Evolutionary conservation across 2,329 filamentous ascomycete genomes (phyloP), one percentile per base, ranked within the genome.

Genomic region (Colletotrichum higginsianum): DNA sequence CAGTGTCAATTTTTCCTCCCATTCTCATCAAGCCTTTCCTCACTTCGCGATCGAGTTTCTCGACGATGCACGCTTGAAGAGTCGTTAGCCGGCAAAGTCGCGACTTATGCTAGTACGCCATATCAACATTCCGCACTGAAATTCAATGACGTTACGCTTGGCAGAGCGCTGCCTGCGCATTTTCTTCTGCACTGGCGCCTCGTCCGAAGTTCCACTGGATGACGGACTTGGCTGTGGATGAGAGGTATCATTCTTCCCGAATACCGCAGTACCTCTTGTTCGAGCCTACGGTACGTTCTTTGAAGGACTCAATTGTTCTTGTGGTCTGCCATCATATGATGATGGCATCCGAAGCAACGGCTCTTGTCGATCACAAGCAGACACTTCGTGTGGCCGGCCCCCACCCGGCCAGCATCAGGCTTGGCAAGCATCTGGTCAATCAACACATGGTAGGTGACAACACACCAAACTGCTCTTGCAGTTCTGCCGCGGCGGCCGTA

Each of bases 401-500:
- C 21, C 23, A 23, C 42, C 38, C 15, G 38, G 30, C 35, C 47
- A 23, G 4, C 18, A 50, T 8, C 35, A 18, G 15, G 18, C 15
- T 62, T 21, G 1, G n/a, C 46, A 40, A 62, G 30, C 21, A 30
- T 26, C 46, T 26, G 13, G 35, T 50, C n/a, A 15, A 13, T n/a
- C 47, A 26, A 52, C 5, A 42, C 3, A 30, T 12, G 47, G 49
- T 55, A 46, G 21, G 49, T n/a, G 26, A 57, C 21, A 56, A 57
- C 15, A 57, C 7, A 38, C 35, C 35, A 69, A 53, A 64, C 69
- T 72, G 66, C 69, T 16, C 18, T 26, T n/a, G 53, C 66, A 72
- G 58, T 72, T 64, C 50, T 83, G 88, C 88, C 88, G 84, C 87
- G 88, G 85, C 88, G 86, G 85, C 86, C 84, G 79, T 78, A 83